Evolutionary conservation across 371 early-diverging fungal species (phyloP).

Genomic region (Batkoa obscura): DNA sequence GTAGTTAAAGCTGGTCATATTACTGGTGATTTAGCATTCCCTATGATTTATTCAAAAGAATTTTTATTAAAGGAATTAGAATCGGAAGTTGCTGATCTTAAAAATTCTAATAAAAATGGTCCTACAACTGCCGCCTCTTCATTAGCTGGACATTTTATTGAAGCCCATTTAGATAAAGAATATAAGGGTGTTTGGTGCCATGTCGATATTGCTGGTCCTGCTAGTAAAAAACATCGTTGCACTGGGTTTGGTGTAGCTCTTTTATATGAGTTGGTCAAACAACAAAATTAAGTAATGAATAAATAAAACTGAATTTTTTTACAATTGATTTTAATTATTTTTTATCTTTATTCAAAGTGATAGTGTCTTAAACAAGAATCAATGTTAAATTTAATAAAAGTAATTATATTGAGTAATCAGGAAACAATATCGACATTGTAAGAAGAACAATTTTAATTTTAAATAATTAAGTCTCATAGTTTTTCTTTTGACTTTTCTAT

Average conservation of each 20-base stretch:
- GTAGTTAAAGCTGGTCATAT: slow-evolving; percentile 8
- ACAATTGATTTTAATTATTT: no score
- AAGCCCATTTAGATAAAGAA: background rate
- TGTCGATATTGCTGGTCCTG: slow-evolving; percentile 2
- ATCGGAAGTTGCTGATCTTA: slow-evolving; percentile 2
- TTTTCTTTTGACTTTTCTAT: no score
- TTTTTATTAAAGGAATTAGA: slow-evolving; percentile 1
- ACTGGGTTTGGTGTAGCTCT: slow-evolving; percentile 1
- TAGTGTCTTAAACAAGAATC: no score
- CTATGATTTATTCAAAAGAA: background rate
- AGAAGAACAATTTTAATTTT: no score
- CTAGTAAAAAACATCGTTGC: background rate
- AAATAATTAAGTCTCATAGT: no score
- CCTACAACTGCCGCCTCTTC: slow-evolving; percentile 3
- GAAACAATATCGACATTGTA: no score
- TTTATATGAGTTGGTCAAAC: background rate
- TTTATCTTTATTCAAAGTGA: no score
- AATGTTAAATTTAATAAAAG: no score
- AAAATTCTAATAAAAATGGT: slow-evolving; percentile 5
- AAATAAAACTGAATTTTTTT: no score
- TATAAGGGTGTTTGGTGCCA: background rate
- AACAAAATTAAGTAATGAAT: no score
- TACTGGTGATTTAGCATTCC: background rate
- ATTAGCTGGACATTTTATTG: slow-evolving; percentile 2
- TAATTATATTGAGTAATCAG: no score